Percentiles rank a stretch among this genome's conserved stretches.
Evolutionary conservation across 2,329 filamentous ascomycete genomes (phyloP).

Genomic region (Fusarium subtropicale): DNA sequence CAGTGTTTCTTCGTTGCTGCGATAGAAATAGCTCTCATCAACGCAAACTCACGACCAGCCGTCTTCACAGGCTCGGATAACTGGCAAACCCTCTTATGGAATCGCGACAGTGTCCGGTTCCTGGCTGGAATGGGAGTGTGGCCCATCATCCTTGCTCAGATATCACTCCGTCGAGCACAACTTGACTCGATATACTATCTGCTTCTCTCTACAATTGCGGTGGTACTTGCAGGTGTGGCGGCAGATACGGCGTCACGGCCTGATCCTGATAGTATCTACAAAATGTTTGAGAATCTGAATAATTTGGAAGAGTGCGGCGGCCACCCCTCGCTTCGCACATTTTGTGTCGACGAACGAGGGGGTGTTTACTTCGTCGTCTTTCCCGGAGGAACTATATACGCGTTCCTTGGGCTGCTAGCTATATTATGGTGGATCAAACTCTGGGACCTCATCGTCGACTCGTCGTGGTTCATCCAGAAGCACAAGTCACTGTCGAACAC

Average conservation of each 20-base stretch:
- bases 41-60: neutral
- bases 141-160: constrained; percentile 7
- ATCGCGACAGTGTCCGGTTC: neutral
- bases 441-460: neutral
- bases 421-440: constrained; percentile 19
- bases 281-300: constrained; percentile 2
- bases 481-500: neutral
- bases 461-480: neutral
- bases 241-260: neutral
- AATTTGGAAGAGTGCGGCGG: constrained; percentile 6
- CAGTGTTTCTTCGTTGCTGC: constrained; percentile 26
- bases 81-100: constrained; percentile 12
- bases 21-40: constrained; percentile 8
- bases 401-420: neutral
- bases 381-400: constrained; percentile 8
- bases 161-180: neutral
- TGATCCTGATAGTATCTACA: neutral
- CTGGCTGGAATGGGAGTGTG: constrained; percentile 17
- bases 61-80: constrained; percentile 10
- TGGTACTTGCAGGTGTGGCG: neutral
- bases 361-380: constrained; percentile 19
- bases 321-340: constrained; percentile 14
- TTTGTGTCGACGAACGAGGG: constrained; percentile 3
- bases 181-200: constrained; percentile 15
- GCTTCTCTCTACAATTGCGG: neutral